phyloP scores from a whole-genome alignment of 2,329 filamentous ascomycete species.

The Myriangium duriaei region DNA sequence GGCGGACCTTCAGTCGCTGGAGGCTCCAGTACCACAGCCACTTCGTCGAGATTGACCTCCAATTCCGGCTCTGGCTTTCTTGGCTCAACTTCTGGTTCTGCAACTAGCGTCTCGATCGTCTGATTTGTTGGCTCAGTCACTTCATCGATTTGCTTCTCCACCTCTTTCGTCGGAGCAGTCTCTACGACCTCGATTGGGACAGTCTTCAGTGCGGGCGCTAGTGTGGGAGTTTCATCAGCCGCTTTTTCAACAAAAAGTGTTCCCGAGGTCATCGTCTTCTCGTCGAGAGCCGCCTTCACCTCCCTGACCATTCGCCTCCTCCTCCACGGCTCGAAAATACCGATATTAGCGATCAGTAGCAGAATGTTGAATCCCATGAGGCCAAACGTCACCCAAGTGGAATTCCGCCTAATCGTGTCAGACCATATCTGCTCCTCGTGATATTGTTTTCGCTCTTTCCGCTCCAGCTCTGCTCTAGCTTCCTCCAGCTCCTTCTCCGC shows the following conservation, averaged over 20 bases:
- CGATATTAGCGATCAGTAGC: conserved; percentile 72
- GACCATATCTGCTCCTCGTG: conserved; percentile 99
- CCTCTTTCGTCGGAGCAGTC: conserved; percentile 6
- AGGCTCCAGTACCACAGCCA: conserved; percentile 4
- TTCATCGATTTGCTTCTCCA: conserved; percentile 16
- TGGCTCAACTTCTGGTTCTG: not conserved
- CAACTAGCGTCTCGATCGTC: conserved; percentile 13
- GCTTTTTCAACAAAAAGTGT: conserved; percentile 1
- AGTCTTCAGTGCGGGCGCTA: not conserved
- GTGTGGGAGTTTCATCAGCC: not conserved
- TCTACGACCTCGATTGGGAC: not conserved
- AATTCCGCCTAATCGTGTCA: conserved; percentile 89
- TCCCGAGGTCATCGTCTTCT: conserved; percentile 41
- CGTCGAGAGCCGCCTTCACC: conserved; percentile 56
- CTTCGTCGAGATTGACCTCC: conserved; percentile 4
- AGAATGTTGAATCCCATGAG: conserved; percentile 95
- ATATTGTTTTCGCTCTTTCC: conserved; percentile 77
- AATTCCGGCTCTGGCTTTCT: not conserved
- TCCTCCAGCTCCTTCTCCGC: conserved; percentile 73
- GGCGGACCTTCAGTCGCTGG: not conserved
- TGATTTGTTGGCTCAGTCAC: conserved; percentile 14
- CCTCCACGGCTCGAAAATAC: conserved; percentile 88
- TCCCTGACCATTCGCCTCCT: conserved; percentile 68
- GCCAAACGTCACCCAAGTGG: conserved; percentile 96
- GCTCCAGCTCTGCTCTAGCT: conserved; percentile 60